A percentile compares a stretch with the other conserved stretches of the same genome.
Conservation (phyloP, 257 asterid genomes). For the Jaltomata sinuosa region DNA sequence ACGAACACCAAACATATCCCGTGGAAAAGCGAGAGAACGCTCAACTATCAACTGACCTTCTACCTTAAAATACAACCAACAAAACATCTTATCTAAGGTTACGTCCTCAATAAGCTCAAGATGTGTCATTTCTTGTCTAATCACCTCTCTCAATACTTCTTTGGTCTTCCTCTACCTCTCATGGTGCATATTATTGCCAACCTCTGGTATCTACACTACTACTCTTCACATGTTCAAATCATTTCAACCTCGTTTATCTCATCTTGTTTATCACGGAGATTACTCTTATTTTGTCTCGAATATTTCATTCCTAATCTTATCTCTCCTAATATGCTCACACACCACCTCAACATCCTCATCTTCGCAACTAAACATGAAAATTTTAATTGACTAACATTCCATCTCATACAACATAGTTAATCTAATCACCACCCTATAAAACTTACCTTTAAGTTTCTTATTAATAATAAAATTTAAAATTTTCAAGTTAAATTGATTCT, state of each 20-base stretch:
- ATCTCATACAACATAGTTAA: neutral
- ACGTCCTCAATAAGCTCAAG: neutral
- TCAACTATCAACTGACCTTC: neutral
- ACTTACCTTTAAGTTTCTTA: neutral
- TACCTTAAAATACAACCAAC: neutral
- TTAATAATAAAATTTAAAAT: neutral
- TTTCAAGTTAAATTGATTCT: neutral
- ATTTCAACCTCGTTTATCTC: fast-evolving
- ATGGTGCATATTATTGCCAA: neutral
- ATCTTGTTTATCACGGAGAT: neutral
- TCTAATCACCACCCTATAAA: neutral
- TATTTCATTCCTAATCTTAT: too few relatives aligned
- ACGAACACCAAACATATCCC: too few relatives aligned
- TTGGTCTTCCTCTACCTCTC: neutral
- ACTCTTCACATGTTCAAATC: neutral
- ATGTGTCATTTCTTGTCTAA: neutral
- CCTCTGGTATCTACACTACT: neutral
- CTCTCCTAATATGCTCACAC: neutral
- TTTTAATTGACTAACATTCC: neutral
- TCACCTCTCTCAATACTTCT: neutral
- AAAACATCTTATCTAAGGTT: neutral
- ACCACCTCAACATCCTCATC: neutral
- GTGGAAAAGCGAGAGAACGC: too few relatives aligned
- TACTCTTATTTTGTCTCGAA: neutral
- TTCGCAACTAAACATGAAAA: neutral